Percentiles rank a stretch among this genome's conserved stretches.
Conservation (phyloP, 495 filamentous ascomycete genomes). For the Neurospora terricola region DNA sequence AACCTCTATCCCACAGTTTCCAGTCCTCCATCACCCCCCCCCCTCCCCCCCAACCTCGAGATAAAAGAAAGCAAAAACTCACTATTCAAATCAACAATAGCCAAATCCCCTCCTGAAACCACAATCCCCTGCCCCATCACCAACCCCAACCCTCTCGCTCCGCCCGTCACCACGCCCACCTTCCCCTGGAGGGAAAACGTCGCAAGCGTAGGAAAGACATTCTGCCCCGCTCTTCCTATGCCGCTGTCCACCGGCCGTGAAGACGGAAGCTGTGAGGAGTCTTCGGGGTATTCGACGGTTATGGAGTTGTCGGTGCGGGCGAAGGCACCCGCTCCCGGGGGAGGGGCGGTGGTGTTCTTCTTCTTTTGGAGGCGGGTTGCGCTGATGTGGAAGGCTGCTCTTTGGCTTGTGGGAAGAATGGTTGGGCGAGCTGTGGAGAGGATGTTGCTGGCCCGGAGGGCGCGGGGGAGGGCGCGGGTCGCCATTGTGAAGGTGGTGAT, state of each 20-base stretch:
- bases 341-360: neutral
- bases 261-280: conserved; percentile 53
- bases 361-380: neutral
- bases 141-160: conserved; percentile 74
- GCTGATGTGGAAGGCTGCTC: neutral
- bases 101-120: conserved; percentile 76
- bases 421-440: neutral
- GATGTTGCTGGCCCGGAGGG: neutral
- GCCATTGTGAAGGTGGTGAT: neutral
- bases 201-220: conserved; percentile 36
- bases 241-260: conserved; percentile 54
- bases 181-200: conserved; percentile 70
- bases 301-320: conserved; percentile 73
- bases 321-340: conserved; percentile 41
- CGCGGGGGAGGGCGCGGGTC: neutral
- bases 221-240: conserved; percentile 51
- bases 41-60: no score
- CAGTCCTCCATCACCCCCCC: no score
- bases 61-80: no score
- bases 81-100: conserved; percentile 92
- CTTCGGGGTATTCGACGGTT: conserved; percentile 65
- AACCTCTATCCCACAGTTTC: neutral
- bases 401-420: neutral
- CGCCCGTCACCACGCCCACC: conserved; percentile 74
- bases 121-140: conserved; percentile 89